Percentiles rank a stretch among this genome's conserved stretches.
phyloP scores from a whole-genome alignment of 345 rosid genomes.

The Sonneratia caseolaris region DNA sequence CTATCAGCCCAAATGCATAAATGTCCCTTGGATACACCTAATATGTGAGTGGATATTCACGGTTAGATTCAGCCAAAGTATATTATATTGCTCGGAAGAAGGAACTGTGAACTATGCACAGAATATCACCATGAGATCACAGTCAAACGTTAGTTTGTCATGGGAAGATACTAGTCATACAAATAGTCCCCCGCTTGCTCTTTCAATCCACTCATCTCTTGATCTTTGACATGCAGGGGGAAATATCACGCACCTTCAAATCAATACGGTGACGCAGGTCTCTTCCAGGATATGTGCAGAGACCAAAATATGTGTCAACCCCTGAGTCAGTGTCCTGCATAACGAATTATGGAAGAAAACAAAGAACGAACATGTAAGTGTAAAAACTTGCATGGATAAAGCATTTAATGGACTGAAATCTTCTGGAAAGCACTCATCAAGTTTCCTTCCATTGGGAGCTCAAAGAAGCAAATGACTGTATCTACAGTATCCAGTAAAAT shows the following conservation, averaged over 20 bases:
- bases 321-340: slow-evolving; percentile 79
- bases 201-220: not conserved
- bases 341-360: not conserved
- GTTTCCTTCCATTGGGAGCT: not conserved
- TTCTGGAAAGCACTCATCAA: not conserved
- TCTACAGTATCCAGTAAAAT: not conserved
- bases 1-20: slow-evolving; percentile 79
- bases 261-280: slow-evolving; percentile 79
- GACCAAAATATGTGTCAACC: slow-evolving; percentile 87
- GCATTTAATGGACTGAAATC: not conserved
- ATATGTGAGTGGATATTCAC: not conserved
- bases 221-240: not conserved
- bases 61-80: not conserved
- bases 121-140: not conserved
- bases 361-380: not conserved
- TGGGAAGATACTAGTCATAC: not conserved
- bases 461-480: not conserved
- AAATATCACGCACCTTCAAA: slow-evolving; percentile 49
- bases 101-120: not conserved
- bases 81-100: not conserved
- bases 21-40: slow-evolving; percentile 90
- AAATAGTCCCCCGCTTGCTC: no score
- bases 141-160: not conserved
- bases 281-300: slow-evolving; percentile 78
- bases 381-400: not conserved